Base-by-base conservation (phyloP, 2,329 filamentous ascomycete species). In the Huntiella omanensis region DNA sequence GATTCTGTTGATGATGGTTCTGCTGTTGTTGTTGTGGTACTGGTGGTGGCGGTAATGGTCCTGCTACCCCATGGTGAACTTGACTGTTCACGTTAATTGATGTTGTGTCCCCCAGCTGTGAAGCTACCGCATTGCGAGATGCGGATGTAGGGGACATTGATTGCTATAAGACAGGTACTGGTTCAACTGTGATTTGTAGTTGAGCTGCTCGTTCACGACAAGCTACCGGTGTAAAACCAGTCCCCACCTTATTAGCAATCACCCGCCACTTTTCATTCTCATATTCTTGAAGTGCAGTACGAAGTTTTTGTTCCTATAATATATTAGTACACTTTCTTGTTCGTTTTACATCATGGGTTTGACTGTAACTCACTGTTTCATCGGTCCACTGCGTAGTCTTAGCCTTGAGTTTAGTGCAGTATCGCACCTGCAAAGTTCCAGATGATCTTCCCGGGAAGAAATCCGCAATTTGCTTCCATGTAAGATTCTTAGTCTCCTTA, bases 401-500 rank as follows among this genome's bases (percentile, higher is more conserved):
- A 11, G 85, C 86, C 64, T 93, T 94, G 45, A 94, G 67, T 63
- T 93, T 94, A 38, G 86, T 94, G 59, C 87, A 95, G 60, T 95
- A 95, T 33, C 87, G 79, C 46, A 95, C 87, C 61, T 95, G 87
- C 51, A 95, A 64, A 28, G 87, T 94, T 13, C 87, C 87, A 40
- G 83, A 92, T 49, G 83, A 91, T 49, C 87, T 71, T 1, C 86
- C 87, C 1, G 87, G 87, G 55, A 95, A 95, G 63, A 94, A 94
- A 58, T 94, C 87, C 48, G 86, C 84, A 57, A 95, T 95, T 67
- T 95, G 87, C 64, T 93, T 94, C 87, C 87, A 95, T 4, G 87
- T 93, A 58, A 95, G 68, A 57, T 84, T 87, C 62, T 91, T 92
- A 57, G 91, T 87, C 63, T 95, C 87, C 61, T 95, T 95, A 51